Evolutionary conservation across 805 yeast species (phyloP), one percentile per base, ranked within the genome.

Genomic region (Sugiyamaella qingdaonensis): DNA sequence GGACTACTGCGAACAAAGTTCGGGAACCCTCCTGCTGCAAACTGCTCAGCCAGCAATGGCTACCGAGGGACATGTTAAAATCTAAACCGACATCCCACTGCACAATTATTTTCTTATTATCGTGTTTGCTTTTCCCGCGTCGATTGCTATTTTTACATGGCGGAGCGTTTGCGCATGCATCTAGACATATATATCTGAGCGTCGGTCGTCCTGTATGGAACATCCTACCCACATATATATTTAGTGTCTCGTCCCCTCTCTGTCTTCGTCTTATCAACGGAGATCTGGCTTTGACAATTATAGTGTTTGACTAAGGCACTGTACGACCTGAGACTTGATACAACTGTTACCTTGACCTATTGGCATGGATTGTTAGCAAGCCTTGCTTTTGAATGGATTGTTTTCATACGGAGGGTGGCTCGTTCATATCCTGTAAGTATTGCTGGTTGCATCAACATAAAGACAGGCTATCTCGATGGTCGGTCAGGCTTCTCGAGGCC

Each of bases 31-130:
- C 43, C 19, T 16, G 43, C 43, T 39, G 43, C 43, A 39, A 11
- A 14, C 14, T 11, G 19, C 43, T 10, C 43, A 4, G 43, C 43
- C 43, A 39, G 19, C 43, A 39, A 39, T 21, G 43, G 43, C 43
- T 39, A 39, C 43, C 43, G 43, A 39, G 43, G 43, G 43, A 39
- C 39, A 34, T 39, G 43, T 39, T 16, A 39, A 39, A 24, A 39
- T 16, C 43, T 16, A 39, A 39, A 39, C 43, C 16, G 43, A 39
- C 43, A 39, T 39, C 14, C 4, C 10, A 16, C 43, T 14, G 43
- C 24, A 21, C 19, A n/a, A 16, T n/a, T 39, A 39, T 39, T 39
- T 39, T 39, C 43, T 39, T 39, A 39, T 39, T 39, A 39, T 39
- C 3, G 43, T 39, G 43, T 19, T 39, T 39, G 43, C 43, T 39